A percentile compares a stretch with the other conserved stretches of the same genome.
phyloP scores from a whole-genome alignment of 176 grass and related monocot genomes.

The Urochloa ruziziensis region DNA sequence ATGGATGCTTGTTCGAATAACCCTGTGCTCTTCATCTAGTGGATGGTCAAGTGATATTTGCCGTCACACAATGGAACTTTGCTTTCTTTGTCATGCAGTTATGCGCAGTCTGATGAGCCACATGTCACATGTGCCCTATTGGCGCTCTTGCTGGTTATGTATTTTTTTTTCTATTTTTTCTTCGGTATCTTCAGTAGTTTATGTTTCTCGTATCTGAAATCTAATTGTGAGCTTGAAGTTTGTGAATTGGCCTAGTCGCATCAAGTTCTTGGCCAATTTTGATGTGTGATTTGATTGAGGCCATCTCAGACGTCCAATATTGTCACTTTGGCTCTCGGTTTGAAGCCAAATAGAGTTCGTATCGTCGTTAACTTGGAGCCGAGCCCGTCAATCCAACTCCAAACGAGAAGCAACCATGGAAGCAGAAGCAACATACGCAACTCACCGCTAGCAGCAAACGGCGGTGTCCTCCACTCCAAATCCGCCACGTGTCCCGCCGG shows the following conservation, averaged over 20 bases:
- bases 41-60: background rate
- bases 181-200: background rate
- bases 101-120: background rate
- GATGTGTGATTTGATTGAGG: too few relatives aligned
- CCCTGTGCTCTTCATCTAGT: background rate
- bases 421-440: background rate
- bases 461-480: background rate
- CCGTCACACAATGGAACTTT: background rate
- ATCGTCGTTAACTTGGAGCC: background rate
- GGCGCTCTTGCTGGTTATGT: background rate
- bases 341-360: background rate
- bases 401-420: background rate
- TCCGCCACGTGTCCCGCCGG: background rate
- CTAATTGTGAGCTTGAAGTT: background rate
- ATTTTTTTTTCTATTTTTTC: background rate
- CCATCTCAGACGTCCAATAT: too few relatives aligned
- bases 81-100: background rate
- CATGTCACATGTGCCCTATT: background rate
- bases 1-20: slow-evolving; percentile 16
- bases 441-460: background rate
- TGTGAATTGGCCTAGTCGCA: background rate
- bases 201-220: background rate
- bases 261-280: background rate
- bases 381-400: background rate
- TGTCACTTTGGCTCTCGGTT: too few relatives aligned